A percentile compares a stretch with the other conserved stretches of the same genome.
Evolutionary conservation across 768 basidiomycete species (phyloP).

Genomic region (Leucosporidium creatinivorum): DNA sequence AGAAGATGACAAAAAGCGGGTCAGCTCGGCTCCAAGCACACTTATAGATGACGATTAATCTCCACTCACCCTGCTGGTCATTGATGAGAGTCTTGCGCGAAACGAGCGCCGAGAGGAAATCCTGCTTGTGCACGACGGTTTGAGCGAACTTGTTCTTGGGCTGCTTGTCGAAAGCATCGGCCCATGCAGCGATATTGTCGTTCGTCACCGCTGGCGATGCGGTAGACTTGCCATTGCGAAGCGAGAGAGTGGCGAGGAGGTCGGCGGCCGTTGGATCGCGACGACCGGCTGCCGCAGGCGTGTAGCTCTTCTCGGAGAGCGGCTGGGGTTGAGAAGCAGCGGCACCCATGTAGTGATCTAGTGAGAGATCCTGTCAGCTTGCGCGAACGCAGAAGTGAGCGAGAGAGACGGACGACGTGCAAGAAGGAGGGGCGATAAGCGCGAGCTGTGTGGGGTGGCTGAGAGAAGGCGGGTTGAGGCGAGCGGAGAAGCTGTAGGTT

Average conservation of each 20-base stretch:
- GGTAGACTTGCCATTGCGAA: conserved; percentile 1
- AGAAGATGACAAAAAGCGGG: not conserved
- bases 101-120: conserved; percentile 37
- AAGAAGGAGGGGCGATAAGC: too few species aligned
- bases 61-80: conserved; percentile 34
- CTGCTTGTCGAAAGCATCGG: conserved; percentile 31
- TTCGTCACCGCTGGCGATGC: conserved; percentile 23
- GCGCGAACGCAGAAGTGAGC: too few species aligned
- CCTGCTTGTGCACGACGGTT: conserved; percentile 39
- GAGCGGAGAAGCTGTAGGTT: too few species aligned
- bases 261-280: conserved; percentile 13
- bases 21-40: not conserved
- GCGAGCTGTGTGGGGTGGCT: too few species aligned
- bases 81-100: conserved; percentile 25
- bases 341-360: too few species aligned
- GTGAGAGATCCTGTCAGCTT: too few species aligned
- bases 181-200: conserved; percentile 35
- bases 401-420: too few species aligned
- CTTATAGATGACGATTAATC: not conserved
- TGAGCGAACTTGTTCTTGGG: conserved; percentile 23
- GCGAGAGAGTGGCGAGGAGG: conserved; percentile 18
- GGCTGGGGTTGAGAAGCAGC: too few species aligned
- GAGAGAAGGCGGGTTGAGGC: too few species aligned
- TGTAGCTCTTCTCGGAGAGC: too few species aligned
- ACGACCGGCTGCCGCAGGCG: too few species aligned